Conservation (phyloP, 148 eudicot genomes). For the Mesembryanthemum crystallinum region DNA sequence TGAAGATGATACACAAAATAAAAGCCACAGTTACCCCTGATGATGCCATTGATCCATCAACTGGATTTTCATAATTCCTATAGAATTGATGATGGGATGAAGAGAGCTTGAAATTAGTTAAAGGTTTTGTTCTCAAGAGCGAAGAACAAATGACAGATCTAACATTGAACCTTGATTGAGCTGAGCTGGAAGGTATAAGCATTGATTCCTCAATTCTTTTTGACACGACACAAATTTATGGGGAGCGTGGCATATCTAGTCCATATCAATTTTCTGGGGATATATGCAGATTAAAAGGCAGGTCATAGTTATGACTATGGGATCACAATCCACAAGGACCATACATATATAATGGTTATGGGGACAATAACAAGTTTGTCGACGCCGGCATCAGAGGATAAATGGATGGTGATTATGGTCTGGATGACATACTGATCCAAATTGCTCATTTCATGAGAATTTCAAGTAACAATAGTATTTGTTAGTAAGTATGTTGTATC, state of each 20-base stretch:
- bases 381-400: not conserved
- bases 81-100: not conserved
- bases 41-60: slow-evolving; percentile 23
- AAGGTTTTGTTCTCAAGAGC: not conserved
- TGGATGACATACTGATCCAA: not conserved
- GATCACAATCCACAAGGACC: not conserved
- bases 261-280: not conserved
- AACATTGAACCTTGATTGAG: not conserved
- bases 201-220: not conserved
- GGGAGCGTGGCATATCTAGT: not conserved
- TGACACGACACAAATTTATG: not conserved
- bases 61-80: slow-evolving; percentile 14
- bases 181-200: not conserved
- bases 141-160: not conserved
- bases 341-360: not conserved
- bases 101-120: not conserved
- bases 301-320: not conserved
- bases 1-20: slow-evolving; percentile 78
- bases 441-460: not conserved
- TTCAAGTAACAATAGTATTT: not conserved
- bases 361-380: not conserved
- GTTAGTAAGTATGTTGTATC: not conserved
- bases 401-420: not conserved
- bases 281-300: not conserved
- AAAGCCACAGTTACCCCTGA: slow-evolving; percentile 41